Percentiles rank a stretch among this genome's conserved stretches.
Evolutionary conservation across 2,329 filamentous ascomycete species (phyloP).

Genomic region (Zopfia rhizophila): DNA sequence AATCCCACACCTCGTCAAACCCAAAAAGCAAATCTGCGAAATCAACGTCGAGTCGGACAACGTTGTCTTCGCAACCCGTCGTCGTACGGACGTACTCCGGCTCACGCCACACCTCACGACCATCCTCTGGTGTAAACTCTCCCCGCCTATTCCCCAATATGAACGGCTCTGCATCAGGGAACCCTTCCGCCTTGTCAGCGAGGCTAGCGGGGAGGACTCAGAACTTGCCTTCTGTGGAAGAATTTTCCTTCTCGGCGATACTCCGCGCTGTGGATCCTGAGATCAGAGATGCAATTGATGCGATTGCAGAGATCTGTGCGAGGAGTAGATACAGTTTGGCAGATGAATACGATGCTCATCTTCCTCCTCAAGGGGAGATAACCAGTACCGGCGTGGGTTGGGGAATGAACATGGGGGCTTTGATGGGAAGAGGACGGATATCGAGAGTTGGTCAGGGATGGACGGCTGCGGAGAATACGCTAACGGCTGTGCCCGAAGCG

Average conservation of each 20-base stretch:
- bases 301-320: slow-evolving; percentile 71
- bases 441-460: slow-evolving; percentile 45
- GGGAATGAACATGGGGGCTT: slow-evolving; percentile 39
- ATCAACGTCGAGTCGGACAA: slow-evolving; percentile 50
- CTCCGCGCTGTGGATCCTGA: slow-evolving; percentile 67
- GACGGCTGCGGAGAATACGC: slow-evolving; percentile 49
- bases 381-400: slow-evolving; percentile 39
- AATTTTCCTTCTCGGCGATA: slow-evolving; percentile 67
- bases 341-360: slow-evolving; percentile 70
- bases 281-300: slow-evolving; percentile 67
- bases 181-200: slow-evolving; percentile 42
- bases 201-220: slow-evolving; percentile 40
- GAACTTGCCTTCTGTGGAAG: slow-evolving; percentile 58
- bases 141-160: slow-evolving; percentile 43
- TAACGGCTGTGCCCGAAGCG: slow-evolving; percentile 60
- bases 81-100: slow-evolving; percentile 56
- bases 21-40: slow-evolving; percentile 42
- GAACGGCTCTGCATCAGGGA: slow-evolving; percentile 34
- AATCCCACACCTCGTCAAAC: slow-evolving; percentile 37
- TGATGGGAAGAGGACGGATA: slow-evolving; percentile 44
- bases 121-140: slow-evolving; percentile 44
- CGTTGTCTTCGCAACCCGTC: slow-evolving; percentile 56
- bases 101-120: slow-evolving; percentile 44
- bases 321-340: slow-evolving; percentile 69
- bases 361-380: slow-evolving; percentile 70